These are phyloP conservation scores for Mucor velutinosus DNA, from an alignment of 371 early-diverging fungal genomes.

Conservation along the genomic window DNA sequence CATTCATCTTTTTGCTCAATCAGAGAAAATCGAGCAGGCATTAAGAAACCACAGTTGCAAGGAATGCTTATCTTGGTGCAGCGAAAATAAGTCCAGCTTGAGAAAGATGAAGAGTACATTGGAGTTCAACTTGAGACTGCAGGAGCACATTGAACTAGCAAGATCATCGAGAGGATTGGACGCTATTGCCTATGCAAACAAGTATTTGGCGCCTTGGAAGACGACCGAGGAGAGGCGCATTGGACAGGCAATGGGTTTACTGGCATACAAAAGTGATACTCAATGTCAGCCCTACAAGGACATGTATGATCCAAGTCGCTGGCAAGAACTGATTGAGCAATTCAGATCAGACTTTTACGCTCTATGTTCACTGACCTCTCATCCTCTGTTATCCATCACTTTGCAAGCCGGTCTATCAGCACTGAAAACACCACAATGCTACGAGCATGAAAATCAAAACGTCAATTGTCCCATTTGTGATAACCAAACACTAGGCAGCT, in stretches of 20 bases:
- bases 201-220: constrained; percentile 77
- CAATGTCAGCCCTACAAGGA: constrained; percentile 75
- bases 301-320: constrained; percentile 77
- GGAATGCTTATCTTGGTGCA: constrained; percentile 91
- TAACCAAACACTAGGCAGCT: constrained; percentile 74
- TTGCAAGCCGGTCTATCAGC: constrained; percentile 94
- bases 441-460: constrained; percentile 71
- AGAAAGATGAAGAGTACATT: constrained; percentile 85
- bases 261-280: constrained; percentile 80
- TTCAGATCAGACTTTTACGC: constrained; percentile 86
- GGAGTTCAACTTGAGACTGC: constrained; percentile 91
- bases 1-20: constrained; percentile 82
- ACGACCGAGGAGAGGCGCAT: constrained; percentile 74
- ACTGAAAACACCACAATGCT: constrained; percentile 85
- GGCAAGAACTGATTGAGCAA: constrained; percentile 75
- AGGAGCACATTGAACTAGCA: constrained; percentile 91
- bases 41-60: constrained; percentile 74
- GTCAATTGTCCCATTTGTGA: constrained; percentile 95
- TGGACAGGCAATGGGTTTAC: constrained; percentile 83
- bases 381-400: constrained; percentile 82
- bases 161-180: constrained; percentile 63
- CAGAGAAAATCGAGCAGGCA: constrained; percentile 79
- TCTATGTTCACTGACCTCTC: constrained; percentile 80
- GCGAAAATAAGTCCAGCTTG: constrained; percentile 83
- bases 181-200: constrained; percentile 85